Conservation (phyloP, 1,284 basidiomycete species). For the Neonothopanus nambi region DNA sequence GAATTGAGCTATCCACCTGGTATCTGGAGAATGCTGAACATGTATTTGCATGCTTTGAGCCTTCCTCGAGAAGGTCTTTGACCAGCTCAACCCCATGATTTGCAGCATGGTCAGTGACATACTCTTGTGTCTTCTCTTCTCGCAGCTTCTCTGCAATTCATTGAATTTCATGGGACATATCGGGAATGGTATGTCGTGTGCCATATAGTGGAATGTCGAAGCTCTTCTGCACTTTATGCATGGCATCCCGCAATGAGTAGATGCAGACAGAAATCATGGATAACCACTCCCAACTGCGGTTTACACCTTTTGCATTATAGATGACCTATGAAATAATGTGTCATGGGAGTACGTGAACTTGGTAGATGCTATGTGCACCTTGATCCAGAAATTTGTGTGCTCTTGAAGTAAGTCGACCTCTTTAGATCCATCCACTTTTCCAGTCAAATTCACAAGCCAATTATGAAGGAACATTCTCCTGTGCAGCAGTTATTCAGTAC, state of each 20-base stretch:
- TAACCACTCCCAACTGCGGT: conserved; percentile 24
- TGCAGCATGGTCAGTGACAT: conserved; percentile 3
- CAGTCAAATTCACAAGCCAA: conserved; percentile 12
- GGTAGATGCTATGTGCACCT: background rate
- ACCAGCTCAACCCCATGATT: too few relatives aligned
- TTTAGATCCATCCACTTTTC: conserved; percentile 7
- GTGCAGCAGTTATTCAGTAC: too few relatives aligned
- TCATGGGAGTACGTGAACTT: too few relatives aligned
- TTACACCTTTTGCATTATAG: conserved; percentile 21
- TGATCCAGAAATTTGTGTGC: conserved; percentile 21
- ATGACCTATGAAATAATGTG: conserved; percentile 17
- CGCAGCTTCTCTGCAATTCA: conserved; percentile 8
- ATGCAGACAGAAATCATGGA: conserved; percentile 23
- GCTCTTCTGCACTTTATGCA: conserved; percentile 16
- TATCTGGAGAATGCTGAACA: conserved; percentile 1
- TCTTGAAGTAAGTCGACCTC: conserved; percentile 19
- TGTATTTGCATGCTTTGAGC: conserved; percentile 15
- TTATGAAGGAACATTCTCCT: conserved; percentile 10
- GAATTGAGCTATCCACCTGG: background rate
- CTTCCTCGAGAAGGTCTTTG: conserved; percentile 16
- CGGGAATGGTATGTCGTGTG: conserved; percentile 17
- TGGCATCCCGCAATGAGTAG: conserved; percentile 19
- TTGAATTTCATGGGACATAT: conserved; percentile 14
- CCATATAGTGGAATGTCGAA: conserved; percentile 19
- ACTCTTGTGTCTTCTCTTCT: conserved; percentile 14